Evolutionary conservation across 208 protist species (phyloP).

Genomic region (Trypanosomatidae sp.): DNA sequence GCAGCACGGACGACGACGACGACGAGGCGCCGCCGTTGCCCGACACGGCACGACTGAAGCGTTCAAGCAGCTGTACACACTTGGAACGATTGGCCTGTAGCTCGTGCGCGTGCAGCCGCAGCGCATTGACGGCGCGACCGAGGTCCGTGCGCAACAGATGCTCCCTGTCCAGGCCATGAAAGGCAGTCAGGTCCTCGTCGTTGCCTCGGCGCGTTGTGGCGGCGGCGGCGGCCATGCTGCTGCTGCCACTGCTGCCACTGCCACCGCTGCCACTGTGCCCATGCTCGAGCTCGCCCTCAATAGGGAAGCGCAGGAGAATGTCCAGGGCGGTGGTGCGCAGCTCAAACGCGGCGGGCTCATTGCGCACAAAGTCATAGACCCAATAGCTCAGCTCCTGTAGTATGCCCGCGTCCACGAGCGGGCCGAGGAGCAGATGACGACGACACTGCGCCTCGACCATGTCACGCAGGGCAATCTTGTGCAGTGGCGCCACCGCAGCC

Average conservation of each 20-base stretch:
- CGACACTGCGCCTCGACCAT: conserved; percentile 31
- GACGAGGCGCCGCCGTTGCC: conserved; percentile 1
- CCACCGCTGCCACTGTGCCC: background rate
- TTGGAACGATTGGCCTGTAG: conserved; percentile 45
- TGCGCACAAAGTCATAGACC: conserved; percentile 45
- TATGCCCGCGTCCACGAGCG: conserved; percentile 48
- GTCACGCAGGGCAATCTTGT: conserved; percentile 29
- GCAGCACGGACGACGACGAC: no score
- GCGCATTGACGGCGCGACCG: conserved; percentile 47
- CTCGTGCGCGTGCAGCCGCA: conserved; percentile 41
- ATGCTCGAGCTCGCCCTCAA: conserved; percentile 26
- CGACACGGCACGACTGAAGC: conserved; percentile 38
- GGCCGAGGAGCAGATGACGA: conserved; percentile 16
- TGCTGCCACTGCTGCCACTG: conserved; percentile 3
- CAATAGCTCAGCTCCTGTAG: conserved; percentile 69
- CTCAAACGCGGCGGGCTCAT: conserved; percentile 43
- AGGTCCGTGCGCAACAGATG: conserved; percentile 54
- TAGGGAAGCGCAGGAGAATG: conserved; percentile 47
- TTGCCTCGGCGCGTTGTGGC: no score
- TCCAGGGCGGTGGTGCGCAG: conserved; percentile 60
- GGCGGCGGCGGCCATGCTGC: no score
- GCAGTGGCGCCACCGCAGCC: conserved; percentile 20
- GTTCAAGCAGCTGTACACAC: conserved; percentile 47
- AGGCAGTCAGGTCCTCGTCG: conserved; percentile 35
- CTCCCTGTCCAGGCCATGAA: conserved; percentile 49